Conservation (phyloP, 495 filamentous ascomycete species). For the Lepraria neglecta region DNA sequence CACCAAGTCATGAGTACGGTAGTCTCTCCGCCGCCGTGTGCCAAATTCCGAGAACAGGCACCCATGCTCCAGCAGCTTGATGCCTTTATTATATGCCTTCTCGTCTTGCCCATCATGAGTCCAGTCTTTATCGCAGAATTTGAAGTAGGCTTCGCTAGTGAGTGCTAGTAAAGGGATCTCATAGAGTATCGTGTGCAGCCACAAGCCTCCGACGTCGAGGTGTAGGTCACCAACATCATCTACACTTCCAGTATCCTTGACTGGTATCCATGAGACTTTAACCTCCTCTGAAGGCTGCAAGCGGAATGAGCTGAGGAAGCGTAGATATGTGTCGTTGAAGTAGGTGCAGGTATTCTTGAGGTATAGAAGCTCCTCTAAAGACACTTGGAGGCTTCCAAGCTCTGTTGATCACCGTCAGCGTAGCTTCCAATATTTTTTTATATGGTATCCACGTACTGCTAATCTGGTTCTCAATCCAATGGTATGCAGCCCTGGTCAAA, state of each 20-base stretch:
- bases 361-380: conserved; percentile 69
- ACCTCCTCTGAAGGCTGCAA: conserved; percentile 77
- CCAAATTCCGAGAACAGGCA: conserved; percentile 94
- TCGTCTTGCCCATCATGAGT: conserved; percentile 76
- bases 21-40: conserved; percentile 78
- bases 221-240: conserved; percentile 66
- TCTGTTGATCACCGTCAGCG: conserved; percentile 41
- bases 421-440: too few relatives aligned
- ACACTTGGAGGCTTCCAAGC: conserved; percentile 69
- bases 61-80: conserved; percentile 66
- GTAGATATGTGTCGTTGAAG: conserved; percentile 67
- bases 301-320: conserved; percentile 72
- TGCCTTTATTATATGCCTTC: conserved; percentile 70
- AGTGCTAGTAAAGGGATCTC: conserved; percentile 91
- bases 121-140: conserved; percentile 89
- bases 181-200: conserved; percentile 95
- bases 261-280: conserved; percentile 59
- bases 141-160: conserved; percentile 94
- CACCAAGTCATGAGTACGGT: conserved; percentile 89
- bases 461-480: conserved; percentile 79
- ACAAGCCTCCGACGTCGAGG: conserved; percentile 69
- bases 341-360: conserved; percentile 77
- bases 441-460: conserved; percentile 46
- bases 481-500: conserved; percentile 71
- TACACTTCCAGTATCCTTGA: conserved; percentile 58